These are phyloP conservation scores for Pyrus hybrid DNA, from an alignment of 331 rosid species.

Conservation along the genomic window DNA sequence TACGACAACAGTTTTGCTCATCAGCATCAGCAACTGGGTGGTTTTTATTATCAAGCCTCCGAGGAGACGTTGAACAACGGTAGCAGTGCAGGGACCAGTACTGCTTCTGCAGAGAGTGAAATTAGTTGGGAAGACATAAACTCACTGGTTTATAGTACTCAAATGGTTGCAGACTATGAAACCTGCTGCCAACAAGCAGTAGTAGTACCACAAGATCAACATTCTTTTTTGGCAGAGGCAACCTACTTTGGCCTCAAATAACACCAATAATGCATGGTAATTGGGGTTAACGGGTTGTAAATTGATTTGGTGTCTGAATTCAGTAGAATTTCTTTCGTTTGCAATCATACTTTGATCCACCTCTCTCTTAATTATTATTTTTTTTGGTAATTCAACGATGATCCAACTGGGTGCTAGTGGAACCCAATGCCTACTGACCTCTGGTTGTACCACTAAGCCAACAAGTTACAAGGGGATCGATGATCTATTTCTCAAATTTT, in stretches of 20 bases:
- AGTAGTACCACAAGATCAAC: conserved; percentile 13
- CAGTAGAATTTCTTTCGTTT: conserved; percentile 22
- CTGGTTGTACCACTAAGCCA: background rate
- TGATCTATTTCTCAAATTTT: background rate
- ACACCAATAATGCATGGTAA: background rate
- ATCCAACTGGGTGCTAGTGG: background rate
- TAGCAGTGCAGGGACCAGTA: conserved; percentile 17
- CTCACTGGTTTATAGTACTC: conserved; percentile 39
- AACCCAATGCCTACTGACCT: background rate
- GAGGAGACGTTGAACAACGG: conserved; percentile 22
- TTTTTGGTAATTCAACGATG: background rate
- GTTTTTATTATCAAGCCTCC: conserved; percentile 29
- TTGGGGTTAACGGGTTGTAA: conserved; percentile 18
- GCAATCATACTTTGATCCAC: background rate
- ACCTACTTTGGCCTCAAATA: conserved; percentile 46
- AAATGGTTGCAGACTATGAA: conserved; percentile 44
- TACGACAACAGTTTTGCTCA: conserved; percentile 17
- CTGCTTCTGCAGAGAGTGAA: conserved; percentile 51
- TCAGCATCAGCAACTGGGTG: conserved; percentile 22
- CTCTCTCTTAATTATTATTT: background rate
- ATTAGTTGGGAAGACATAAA: conserved; percentile 59
- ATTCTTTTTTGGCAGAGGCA: conserved; percentile 33
- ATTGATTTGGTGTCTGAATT: conserved; percentile 9
- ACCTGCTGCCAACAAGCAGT: conserved; percentile 16
- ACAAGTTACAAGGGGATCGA: background rate